Evolutionary conservation across 345 rosid genomes (phyloP), one percentile per base, ranked within the genome.

Genomic region (Citrus cavaleriei): DNA sequence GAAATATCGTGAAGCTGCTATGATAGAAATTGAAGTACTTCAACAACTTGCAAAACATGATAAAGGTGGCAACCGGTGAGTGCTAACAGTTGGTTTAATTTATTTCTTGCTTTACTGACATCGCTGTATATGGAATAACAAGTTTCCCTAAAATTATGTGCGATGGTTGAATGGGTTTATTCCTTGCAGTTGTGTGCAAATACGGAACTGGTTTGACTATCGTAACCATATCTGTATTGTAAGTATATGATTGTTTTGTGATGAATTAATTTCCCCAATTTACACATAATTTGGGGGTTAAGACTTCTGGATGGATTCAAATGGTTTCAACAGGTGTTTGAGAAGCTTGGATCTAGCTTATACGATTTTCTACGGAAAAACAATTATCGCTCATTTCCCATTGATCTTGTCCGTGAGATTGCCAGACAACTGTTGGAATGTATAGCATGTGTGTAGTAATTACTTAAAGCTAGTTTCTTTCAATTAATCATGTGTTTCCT

Each of bases 321-420:
- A 94, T 94, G 97, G 89, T 89, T 85, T 87, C 79, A 79, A 90
- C 98, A 94, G 98, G 97, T 94, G 68, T 94, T 91, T 94, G 98
- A 94, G 98, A 94, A 94, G 95, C 98, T 94, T 92, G 98, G 98
- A 87, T 92, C 98, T 87, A 94, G 98, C 87, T 89, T 94, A 92
- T 94, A 92, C 90, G 98, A 93, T 91, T 92, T 93, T 90, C 98
- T 93, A 80, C 96, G 94, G 89, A 92, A 93, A 91, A 93, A 93
- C 98, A 93, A 89, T 92, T 93, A 93, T 90, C 98, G 94, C 87
- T 87, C 94, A 82, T 91, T 91, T 93, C 96, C 98, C 90, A 90
- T 93, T 93, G 98, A 92, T 85, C 96, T 88, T 82, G 95, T 94
- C 87, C 95, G 98, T 82, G 98, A 94, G 97, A 94, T 94, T 92